Evolutionary conservation across 2,329 filamentous ascomycete genomes (phyloP), one percentile per base, ranked within the genome.

Genomic region (Penicillium italicum): DNA sequence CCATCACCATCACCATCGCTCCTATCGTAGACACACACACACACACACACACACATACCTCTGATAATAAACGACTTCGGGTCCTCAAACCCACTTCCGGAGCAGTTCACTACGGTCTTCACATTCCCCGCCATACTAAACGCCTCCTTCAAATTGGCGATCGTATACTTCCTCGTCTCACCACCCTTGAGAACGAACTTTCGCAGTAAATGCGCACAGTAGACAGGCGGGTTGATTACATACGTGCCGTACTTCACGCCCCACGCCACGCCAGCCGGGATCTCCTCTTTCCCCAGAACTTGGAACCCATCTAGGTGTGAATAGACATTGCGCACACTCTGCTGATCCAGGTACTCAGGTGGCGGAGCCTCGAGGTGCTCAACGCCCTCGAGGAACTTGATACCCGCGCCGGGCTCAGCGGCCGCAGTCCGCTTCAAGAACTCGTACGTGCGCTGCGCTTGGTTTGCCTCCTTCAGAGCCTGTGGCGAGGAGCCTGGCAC

Each of bases 41-140:
- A 45, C 56, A 75, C 72, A 43, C 26, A 16, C 31, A 56, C 33
- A 56, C 28, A 37, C 64, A 45, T 56, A 75, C 73, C 76, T 59
- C 75, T 62, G 45, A 78, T 79, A 37, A 77, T 73, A 54, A 77
- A 78, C 2, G 68, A 68, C 50, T 71, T 73, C 2, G 71, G 66
- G 65, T 79, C 77, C 0, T 59, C 63, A 58, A 79, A 74, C 5
- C 77, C 77, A 55, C 70, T 56, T 1, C 77, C 77, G 0, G 75
- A 76, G 57, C 76, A 78, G 62, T 79, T 79, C 0, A 79, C 71
- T 22, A 79, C 74, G 1, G 72, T 72, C 50, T 53, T 63, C 1
- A 76, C 70, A 59, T 68, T 66, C 1, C 20, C 42, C 1, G 63
- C 68, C 14, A 78, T 45, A 33, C 67, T 59, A 51, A 78, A 77